phyloP scores from a whole-genome alignment of 140 eudicot genomes.

The Stevia rebaudiana region DNA sequence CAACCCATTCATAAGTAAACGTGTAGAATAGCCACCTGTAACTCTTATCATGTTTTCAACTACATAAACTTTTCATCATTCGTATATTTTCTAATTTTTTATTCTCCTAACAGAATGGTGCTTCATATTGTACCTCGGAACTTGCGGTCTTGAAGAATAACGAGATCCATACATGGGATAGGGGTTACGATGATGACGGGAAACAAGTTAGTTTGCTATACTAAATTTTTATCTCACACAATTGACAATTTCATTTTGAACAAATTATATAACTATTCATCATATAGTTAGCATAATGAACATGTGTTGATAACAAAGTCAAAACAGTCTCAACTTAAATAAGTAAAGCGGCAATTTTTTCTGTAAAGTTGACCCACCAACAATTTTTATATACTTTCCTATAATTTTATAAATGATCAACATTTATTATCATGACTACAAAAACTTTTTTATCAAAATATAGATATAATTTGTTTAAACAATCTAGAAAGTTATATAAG shows the following conservation, averaged over 20 bases:
- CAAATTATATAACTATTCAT: neutral
- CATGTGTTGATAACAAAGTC: neutral
- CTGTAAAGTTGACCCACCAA: neutral
- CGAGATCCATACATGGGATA: slow-evolving; percentile 87
- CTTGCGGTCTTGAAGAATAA: slow-evolving; percentile 81
- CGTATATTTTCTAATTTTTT: neutral
- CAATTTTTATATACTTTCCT: neutral
- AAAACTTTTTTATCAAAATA: neutral
- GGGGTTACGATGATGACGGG: slow-evolving; percentile 90
- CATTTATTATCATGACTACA: neutral
- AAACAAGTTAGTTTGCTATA: slow-evolving; percentile 63
- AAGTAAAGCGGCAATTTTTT: neutral
- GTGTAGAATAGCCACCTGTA: neutral
- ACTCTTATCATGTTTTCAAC: neutral
- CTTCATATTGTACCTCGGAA: slow-evolving; percentile 81
- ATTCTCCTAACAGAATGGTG: slow-evolving; percentile 68
- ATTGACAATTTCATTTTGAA: neutral
- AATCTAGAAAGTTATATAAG: neutral
- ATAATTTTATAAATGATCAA: neutral
- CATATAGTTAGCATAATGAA: neutral
- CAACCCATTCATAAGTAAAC: neutral
- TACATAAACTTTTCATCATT: neutral
- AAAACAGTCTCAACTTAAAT: neutral
- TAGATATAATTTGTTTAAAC: neutral
- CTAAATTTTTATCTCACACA: neutral